Conservation (phyloP, 2,329 filamentous ascomycete genomes). For the Curvularia hawaiiensis region DNA sequence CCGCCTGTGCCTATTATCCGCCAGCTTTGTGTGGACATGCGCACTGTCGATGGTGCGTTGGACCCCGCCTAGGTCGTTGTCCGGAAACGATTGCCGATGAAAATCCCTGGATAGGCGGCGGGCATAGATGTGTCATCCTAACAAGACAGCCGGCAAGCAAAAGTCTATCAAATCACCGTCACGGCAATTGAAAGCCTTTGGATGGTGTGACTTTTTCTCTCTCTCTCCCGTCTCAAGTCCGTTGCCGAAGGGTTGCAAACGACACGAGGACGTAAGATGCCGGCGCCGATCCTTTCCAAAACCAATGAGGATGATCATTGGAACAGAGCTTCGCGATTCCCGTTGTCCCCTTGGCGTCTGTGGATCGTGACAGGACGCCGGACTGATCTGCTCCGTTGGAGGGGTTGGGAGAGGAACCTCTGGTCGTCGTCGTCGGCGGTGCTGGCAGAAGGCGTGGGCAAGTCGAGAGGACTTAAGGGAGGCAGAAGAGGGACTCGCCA, state of each 20-base stretch:
- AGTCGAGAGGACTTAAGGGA: neutral
- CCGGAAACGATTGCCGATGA: conserved; percentile 15
- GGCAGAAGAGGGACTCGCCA: neutral
- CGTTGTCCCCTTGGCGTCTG: conserved; percentile 24
- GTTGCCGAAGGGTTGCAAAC: conserved; percentile 5
- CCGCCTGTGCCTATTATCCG: conserved; percentile 14
- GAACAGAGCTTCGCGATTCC: conserved; percentile 23
- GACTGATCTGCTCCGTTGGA: neutral
- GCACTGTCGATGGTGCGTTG: conserved; percentile 27
- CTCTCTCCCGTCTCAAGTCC: conserved; percentile 1
- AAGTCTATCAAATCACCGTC: conserved; percentile 6
- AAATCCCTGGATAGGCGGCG: conserved; percentile 3
- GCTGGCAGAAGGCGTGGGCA: neutral
- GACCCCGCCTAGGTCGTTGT: conserved; percentile 15
- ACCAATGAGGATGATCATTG: conserved; percentile 7
- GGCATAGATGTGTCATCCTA: conserved; percentile 15
- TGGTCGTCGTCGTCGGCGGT: neutral
- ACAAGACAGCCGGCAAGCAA: conserved; percentile 4
- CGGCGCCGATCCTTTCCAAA: conserved; percentile 29
- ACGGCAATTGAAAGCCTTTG: conserved; percentile 1
- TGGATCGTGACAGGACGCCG: conserved; percentile 17
- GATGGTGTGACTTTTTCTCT: conserved; percentile 6
- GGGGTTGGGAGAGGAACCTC: neutral
- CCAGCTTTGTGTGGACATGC: conserved; percentile 20
- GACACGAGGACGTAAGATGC: conserved; percentile 9